phyloP scores from a whole-genome alignment of 2,329 filamentous ascomycete genomes.

The Talaromyces sp. region DNA sequence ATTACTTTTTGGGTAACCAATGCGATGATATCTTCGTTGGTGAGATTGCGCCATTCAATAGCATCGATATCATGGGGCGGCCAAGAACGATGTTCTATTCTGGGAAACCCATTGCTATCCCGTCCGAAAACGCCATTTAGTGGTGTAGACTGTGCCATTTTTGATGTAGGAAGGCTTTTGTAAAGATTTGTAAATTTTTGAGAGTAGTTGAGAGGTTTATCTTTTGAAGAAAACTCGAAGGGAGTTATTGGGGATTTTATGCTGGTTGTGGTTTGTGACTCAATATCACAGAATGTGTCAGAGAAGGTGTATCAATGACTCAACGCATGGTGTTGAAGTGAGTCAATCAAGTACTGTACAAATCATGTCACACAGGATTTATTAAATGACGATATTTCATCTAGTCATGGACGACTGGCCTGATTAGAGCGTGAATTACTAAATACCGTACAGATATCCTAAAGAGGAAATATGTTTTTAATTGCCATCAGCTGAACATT shows the following conservation, averaged over 20 bases:
- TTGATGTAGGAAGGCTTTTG: neutral
- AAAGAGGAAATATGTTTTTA: neutral
- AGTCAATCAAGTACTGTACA: neutral
- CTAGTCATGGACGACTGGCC: neutral
- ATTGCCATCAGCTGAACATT: neutral
- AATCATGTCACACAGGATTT: neutral
- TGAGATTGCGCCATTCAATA: neutral
- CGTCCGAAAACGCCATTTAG: neutral
- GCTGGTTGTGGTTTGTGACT: neutral
- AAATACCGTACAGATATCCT: neutral
- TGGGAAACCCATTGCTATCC: neutral
- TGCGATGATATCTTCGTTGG: neutral
- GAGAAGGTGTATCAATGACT: neutral
- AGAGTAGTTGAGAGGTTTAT: neutral
- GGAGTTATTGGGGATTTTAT: neutral
- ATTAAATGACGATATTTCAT: neutral
- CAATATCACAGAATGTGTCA: neutral
- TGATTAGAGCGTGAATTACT: neutral
- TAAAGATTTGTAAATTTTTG: neutral
- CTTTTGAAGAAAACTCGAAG: neutral
- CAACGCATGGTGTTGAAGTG: neutral
- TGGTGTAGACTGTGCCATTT: neutral
- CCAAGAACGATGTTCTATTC: neutral
- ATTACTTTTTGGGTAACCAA: neutral
- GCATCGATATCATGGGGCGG: fast-evolving